phyloP scores from a whole-genome alignment of 2,329 filamentous ascomycete species.

The Fusarium dlaminii region DNA sequence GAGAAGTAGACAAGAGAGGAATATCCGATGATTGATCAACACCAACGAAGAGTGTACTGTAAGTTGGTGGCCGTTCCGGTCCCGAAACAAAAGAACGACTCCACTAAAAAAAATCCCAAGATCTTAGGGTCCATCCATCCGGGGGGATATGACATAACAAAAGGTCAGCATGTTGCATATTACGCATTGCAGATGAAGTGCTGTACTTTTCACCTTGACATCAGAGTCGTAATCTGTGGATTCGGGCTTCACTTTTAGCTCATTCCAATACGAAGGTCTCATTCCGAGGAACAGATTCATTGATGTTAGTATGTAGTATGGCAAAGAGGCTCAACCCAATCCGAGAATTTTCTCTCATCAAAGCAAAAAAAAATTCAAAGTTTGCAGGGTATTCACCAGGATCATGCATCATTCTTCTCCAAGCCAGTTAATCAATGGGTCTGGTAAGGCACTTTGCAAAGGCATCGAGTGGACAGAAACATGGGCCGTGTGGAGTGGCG shows the following conservation, averaged over 20 bases:
- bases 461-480: not conserved
- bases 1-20: not conserved
- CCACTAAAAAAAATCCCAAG: conserved; percentile 3
- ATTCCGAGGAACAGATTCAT: not conserved
- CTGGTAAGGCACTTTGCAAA: not conserved
- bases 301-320: not conserved
- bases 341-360: not conserved
- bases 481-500: conserved; percentile 9
- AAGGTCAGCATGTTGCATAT: conserved; percentile 1
- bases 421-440: conserved; percentile 23
- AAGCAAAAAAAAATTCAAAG: not conserved
- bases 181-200: not conserved
- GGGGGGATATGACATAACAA: conserved; percentile 24
- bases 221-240: not conserved
- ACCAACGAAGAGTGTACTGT: not conserved
- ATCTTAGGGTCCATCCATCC: conserved; percentile 23
- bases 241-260: not conserved
- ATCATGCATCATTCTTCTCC: conserved; percentile 2
- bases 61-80: conserved; percentile 12
- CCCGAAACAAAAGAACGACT: not conserved
- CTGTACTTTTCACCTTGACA: not conserved
- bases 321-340: not conserved
- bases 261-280: not conserved
- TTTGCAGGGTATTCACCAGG: conserved; percentile 11
- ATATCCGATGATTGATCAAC: not conserved